Conservation (phyloP, 805 yeast genomes). For the Hemisphaericaspora nanyangensis region DNA sequence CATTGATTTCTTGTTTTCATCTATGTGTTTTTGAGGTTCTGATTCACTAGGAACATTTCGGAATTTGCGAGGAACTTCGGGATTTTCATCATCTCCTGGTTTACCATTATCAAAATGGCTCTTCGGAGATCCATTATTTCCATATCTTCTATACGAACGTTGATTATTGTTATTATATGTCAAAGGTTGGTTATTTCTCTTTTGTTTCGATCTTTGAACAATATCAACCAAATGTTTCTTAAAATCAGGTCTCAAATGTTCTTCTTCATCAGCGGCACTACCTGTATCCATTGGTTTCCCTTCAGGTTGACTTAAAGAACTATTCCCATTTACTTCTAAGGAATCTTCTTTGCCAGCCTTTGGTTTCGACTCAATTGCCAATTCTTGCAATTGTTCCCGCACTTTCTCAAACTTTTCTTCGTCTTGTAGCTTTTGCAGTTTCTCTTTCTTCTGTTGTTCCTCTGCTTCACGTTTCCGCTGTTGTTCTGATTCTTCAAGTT, state of each 20-base stretch:
- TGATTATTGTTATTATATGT: background rate
- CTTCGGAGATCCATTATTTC: background rate
- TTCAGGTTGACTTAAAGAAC: background rate
- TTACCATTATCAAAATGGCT: background rate
- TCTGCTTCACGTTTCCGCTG: background rate
- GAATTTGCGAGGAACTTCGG: conserved; percentile 3
- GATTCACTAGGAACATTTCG: conserved; percentile 1
- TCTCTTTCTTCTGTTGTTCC: background rate
- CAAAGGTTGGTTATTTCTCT: conserved; percentile 4
- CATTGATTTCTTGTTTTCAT: background rate
- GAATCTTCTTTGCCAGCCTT: conserved; percentile 4
- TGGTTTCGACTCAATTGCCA: background rate
- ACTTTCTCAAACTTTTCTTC: background rate
- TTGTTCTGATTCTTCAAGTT: background rate
- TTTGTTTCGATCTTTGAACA: conserved; percentile 16
- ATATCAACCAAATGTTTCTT: conserved; percentile 28
- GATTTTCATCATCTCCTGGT: background rate
- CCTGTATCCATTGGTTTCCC: background rate
- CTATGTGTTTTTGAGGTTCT: background rate
- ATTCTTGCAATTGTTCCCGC: conserved; percentile 1
- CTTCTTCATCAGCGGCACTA: conserved; percentile 7
- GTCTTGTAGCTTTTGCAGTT: background rate
- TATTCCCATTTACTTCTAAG: conserved; percentile 3
- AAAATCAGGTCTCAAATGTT: conserved; percentile 28
- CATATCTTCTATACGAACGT: background rate